Evolutionary conservation across 805 yeast genomes (phyloP), one percentile per base, ranked within the genome.

Genomic region (Cyberlindnera mrakii): DNA sequence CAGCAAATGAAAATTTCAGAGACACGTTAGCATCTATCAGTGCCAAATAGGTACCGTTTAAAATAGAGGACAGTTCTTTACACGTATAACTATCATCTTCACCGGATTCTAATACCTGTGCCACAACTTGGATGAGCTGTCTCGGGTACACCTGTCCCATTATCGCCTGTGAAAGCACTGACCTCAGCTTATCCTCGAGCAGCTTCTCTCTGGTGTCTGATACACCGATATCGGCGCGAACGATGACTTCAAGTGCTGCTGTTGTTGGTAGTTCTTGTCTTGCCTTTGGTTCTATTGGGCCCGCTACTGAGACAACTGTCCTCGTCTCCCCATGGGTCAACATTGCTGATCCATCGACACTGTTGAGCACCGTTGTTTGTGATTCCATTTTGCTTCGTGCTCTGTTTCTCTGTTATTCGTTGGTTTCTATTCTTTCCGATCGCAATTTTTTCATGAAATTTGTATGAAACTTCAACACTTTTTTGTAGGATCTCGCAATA

Each of bases 261-360:
- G 72, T 68, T 14, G 85, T 81, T 10, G 97, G 96, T 30, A 81
- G 62, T 59, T 91, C 98, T 58, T 89, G 96, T 52, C 91, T 75
- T 13, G 78, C 64, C 59, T 82, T 83, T 10, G 87, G 81, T 55
- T 91, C 97, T 27, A 91, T 74, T 0, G 99, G 99, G 0, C 99
- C 99, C 1, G 90, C 75, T 1, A 91, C 90, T 0, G 96, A 80
- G 35, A 82, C 78, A 3, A 90, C 64, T 3, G 85, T 80, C 44
- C 75, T 75, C 1, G 84, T 77, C 15, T 61, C 60, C 2, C 74
- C 77, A n/a, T 65, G 59, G 14, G 64, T 58, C 44, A 80, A 68
- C 19, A 74, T 74, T 1, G 91, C 80, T 1, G 95, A 85, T 1
- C 97, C 97, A 60, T 88, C 96, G 2, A 82, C 91, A 48, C 78